These are phyloP conservation scores for Mycosarcoma maydis DNA, from an alignment of 1,284 basidiomycete genomes.

Conservation along the genomic window DNA sequence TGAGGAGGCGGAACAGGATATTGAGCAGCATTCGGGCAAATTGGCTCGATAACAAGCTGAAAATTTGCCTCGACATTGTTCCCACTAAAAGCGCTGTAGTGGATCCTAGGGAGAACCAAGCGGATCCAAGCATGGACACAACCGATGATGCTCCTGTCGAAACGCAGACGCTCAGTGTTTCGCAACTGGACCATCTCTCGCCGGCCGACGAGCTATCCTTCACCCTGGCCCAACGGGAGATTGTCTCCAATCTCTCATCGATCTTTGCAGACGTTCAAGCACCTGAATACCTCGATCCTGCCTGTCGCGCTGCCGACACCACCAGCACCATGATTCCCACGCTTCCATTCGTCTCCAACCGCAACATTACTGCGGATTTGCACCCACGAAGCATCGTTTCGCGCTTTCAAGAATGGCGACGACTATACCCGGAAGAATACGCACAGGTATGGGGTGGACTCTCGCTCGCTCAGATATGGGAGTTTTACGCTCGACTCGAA, in stretches of 20 bases:
- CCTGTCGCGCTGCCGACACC: no score
- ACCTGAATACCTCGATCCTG: slow-evolving; percentile 55
- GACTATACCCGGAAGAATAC: slow-evolving; percentile 54
- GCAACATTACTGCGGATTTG: neutral
- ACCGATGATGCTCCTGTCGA: neutral
- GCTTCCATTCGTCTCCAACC: neutral
- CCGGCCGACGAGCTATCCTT: slow-evolving; percentile 39
- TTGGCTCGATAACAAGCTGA: slow-evolving; percentile 40
- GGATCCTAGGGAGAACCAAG: slow-evolving; percentile 1
- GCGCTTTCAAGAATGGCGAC: slow-evolving; percentile 56
- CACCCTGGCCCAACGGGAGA: slow-evolving; percentile 17
- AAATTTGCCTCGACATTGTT: slow-evolving; percentile 31
- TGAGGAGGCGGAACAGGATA: slow-evolving; percentile 27
- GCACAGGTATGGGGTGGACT: slow-evolving; percentile 60
- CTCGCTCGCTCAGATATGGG: slow-evolving; percentile 58
- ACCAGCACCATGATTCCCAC: neutral
- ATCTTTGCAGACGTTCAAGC: slow-evolving; percentile 56
- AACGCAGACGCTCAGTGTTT: neutral
- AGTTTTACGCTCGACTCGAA: slow-evolving; percentile 58
- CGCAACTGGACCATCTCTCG: slow-evolving; percentile 6
- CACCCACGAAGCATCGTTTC: slow-evolving; percentile 51
- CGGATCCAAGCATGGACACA: neutral
- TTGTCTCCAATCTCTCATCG: slow-evolving; percentile 5
- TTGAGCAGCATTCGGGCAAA: slow-evolving; percentile 24
- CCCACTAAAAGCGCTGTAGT: slow-evolving; percentile 23